phyloP scores from a whole-genome alignment of 352 stramenopile genomes.

The Globisporangium cystogenes region DNA sequence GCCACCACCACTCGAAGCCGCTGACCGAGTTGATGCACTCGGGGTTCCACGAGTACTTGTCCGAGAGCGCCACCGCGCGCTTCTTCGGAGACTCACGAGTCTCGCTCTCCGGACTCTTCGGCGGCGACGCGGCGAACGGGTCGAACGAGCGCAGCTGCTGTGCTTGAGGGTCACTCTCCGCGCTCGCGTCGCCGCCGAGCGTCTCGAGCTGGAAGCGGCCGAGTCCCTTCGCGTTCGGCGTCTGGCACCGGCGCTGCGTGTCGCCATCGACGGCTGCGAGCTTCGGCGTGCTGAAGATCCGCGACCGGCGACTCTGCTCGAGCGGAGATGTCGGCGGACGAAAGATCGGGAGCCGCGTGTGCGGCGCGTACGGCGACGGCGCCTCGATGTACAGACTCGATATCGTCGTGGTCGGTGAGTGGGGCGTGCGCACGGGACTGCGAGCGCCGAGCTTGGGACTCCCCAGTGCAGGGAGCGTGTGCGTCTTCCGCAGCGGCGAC shows the following conservation, averaged over 20 bases:
- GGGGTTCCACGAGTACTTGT: constrained; percentile 69
- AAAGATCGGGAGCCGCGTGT: constrained; percentile 33
- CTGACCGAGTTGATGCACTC: constrained; percentile 74
- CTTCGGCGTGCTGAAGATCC: constrained; percentile 65
- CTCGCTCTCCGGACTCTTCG: constrained; percentile 23
- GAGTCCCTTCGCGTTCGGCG: constrained; percentile 34
- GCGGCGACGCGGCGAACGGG: constrained; percentile 21
- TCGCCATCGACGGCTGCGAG: constrained; percentile 44
- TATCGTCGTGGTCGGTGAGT: constrained; percentile 55
- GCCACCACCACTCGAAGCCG: constrained; percentile 81
- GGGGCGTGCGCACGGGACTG: constrained; percentile 20
- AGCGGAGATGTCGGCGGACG: constrained; percentile 34
- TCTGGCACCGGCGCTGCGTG: constrained; percentile 36
- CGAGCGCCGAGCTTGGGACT: constrained; percentile 7
- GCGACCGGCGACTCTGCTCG: constrained; percentile 37
- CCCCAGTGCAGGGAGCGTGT: constrained; percentile 31
- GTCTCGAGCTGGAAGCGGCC: constrained; percentile 3
- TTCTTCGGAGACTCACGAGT: constrained; percentile 23
- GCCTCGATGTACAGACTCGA: constrained; percentile 43
- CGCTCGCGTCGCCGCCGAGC: background rate
- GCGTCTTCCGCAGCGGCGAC: constrained; percentile 1
- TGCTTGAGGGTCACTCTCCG: background rate
- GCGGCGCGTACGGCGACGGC: constrained; percentile 43
- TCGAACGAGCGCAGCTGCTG: constrained; percentile 18
- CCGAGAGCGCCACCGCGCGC: constrained; percentile 24